phyloP scores from a whole-genome alignment of 257 asterid genomes.

The Jasminum sambac region DNA sequence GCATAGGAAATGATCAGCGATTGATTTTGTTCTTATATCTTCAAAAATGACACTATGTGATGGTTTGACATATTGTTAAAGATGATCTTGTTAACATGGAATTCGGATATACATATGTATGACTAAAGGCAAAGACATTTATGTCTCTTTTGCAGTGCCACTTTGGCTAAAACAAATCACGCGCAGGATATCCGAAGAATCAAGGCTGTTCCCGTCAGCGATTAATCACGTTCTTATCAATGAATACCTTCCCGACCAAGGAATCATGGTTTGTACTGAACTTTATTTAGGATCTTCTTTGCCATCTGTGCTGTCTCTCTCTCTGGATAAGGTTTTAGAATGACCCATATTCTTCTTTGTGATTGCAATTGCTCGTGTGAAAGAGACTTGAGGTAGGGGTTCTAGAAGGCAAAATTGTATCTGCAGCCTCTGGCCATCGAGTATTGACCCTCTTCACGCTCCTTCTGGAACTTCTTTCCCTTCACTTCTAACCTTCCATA shows the following conservation, averaged over 20 bases:
- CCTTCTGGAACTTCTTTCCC: neutral
- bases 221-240: conserved; percentile 95
- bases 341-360: neutral
- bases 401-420: neutral
- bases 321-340: neutral
- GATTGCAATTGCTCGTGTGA: conserved; percentile 5
- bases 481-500: neutral
- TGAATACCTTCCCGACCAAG: conserved; percentile 87
- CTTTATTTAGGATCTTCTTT: neutral
- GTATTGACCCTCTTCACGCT: neutral
- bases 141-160: conserved; percentile 71
- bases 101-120: neutral
- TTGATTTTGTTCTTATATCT: neutral
- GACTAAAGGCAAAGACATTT: conserved; percentile 5
- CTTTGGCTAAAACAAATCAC: conserved; percentile 72
- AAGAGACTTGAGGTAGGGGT: neutral
- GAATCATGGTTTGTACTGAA: conserved; percentile 71
- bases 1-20: neutral
- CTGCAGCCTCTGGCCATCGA: neutral
- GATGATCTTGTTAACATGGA: conserved; percentile 13
- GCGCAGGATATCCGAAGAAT: conserved; percentile 50
- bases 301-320: neutral
- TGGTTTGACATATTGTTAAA: conserved; percentile 9
- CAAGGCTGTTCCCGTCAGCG: conserved; percentile 70
- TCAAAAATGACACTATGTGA: conserved; percentile 6